phyloP scores from a whole-genome alignment of 1,139 yeast genomes.

The Protomyces pachydermus region DNA sequence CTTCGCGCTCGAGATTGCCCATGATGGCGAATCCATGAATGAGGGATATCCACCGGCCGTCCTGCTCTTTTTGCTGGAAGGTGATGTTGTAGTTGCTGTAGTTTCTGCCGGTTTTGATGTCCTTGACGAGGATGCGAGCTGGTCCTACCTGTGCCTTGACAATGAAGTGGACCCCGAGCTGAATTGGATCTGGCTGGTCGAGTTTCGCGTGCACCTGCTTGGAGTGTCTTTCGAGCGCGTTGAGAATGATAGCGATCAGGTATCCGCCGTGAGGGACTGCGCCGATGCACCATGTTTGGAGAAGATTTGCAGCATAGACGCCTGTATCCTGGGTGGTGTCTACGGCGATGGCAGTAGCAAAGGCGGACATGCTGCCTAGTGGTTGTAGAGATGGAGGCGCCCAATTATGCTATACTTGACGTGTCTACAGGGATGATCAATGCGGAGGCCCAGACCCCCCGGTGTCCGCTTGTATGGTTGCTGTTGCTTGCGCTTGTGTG shows the following conservation, averaged over 20 bases:
- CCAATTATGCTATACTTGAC: not conserved
- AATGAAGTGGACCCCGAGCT: slow-evolving; percentile 8
- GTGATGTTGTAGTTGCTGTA: slow-evolving; percentile 18
- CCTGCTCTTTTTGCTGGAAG: slow-evolving; percentile 12
- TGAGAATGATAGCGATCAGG: slow-evolving; percentile 19
- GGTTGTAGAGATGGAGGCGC: not conserved
- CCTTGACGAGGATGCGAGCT: slow-evolving; percentile 10
- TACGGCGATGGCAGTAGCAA: slow-evolving; percentile 7
- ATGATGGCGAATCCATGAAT: slow-evolving; percentile 14
- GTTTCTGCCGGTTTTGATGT: slow-evolving; percentile 19
- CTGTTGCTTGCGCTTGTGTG: no score
- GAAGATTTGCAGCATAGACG: not conserved
- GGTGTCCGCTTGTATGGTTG: no score
- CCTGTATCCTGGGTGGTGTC: not conserved
- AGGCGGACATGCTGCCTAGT: not conserved
- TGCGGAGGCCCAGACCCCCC: no score
- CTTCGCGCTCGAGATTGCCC: slow-evolving; percentile 11
- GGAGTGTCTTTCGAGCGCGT: slow-evolving; percentile 15
- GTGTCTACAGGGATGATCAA: no score
- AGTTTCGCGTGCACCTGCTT: not conserved
- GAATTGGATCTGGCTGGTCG: slow-evolving; percentile 18
- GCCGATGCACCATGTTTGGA: slow-evolving; percentile 15
- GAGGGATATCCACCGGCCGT: slow-evolving; percentile 16
- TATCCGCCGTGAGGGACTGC: slow-evolving; percentile 25
- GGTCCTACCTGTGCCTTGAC: slow-evolving; percentile 18